Conservation (phyloP, 768 basidiomycete genomes). For the Lanmaoa rubissima region DNA sequence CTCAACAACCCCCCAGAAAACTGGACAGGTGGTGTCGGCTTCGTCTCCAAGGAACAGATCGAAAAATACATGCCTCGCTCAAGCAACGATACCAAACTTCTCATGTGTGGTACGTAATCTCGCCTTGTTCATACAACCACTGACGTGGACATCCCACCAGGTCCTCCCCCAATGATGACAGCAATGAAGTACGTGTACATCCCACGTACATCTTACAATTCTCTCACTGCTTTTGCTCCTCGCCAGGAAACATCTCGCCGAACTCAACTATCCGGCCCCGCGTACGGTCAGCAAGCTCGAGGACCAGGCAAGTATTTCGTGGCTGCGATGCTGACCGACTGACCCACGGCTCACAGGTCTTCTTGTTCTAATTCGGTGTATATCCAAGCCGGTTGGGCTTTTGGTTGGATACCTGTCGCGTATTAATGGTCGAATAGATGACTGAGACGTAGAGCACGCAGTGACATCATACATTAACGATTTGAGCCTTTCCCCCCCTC, state of each 20-base stretch:
- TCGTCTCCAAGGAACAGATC: conserved; percentile 92
- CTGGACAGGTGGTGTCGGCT: conserved; percentile 91
- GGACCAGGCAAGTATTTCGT: conserved; percentile 59
- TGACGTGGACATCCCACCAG: conserved; percentile 30
- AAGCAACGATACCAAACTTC: conserved; percentile 69
- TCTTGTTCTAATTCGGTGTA: conserved; percentile 36
- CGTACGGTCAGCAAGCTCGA: conserved; percentile 90
- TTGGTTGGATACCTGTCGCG: conserved; percentile 3
- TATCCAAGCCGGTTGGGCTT: background rate
- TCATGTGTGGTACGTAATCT: conserved; percentile 73
- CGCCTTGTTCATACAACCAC: conserved; percentile 8
- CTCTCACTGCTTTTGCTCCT: conserved; percentile 2
- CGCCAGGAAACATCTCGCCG: conserved; percentile 80
- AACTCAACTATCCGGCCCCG: conserved; percentile 84
- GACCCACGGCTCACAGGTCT: conserved; percentile 33
- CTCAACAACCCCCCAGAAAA: conserved; percentile 89
- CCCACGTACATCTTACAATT: background rate
- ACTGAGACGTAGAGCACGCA: conserved; percentile 5
- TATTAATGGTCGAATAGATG: background rate
- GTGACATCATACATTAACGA: background rate
- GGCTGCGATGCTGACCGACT: conserved; percentile 3
- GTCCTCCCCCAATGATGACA: conserved; percentile 73
- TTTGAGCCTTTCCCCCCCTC: too few species aligned
- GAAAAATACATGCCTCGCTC: conserved; percentile 71
- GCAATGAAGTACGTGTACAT: conserved; percentile 70